Percentiles rank a stretch among this genome's conserved stretches.
Evolutionary conservation across 305 asterid genomes (phyloP).

Genomic region (Fraxinus ornus): DNA sequence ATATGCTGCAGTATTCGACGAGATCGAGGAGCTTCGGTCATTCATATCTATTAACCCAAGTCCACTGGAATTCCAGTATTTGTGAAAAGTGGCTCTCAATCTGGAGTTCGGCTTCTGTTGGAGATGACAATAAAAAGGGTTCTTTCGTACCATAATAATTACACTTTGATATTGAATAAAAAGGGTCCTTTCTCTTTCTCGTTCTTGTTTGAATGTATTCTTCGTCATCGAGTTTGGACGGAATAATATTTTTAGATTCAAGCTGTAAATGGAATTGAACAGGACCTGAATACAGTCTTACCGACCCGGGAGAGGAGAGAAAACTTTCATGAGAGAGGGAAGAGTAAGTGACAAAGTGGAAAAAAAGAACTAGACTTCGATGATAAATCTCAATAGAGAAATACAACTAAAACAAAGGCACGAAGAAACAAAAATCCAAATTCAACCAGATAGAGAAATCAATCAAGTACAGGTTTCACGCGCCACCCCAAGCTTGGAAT

Average conservation of each 20-base stretch:
- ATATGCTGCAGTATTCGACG: slow-evolving; percentile 17
- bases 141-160: too few species aligned
- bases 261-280: too few species aligned
- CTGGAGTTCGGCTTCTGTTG: not conserved
- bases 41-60: slow-evolving; percentile 1
- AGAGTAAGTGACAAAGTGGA: not conserved
- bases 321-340: not conserved
- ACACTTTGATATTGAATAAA: too few species aligned
- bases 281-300: too few species aligned
- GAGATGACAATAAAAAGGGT: too few species aligned
- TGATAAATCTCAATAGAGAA: not conserved
- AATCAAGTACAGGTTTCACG: slow-evolving; percentile 53
- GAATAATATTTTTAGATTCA: too few species aligned
- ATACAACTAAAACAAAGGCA: not conserved
- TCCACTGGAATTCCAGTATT: not conserved
- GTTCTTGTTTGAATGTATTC: too few species aligned
- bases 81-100: not conserved
- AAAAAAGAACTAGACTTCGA: not conserved
- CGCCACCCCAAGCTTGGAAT: slow-evolving; percentile 52
- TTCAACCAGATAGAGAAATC: not conserved
- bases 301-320: not conserved
- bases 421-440: not conserved
- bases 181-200: too few species aligned
- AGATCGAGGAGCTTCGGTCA: not conserved
- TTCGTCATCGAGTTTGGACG: too few species aligned